These are phyloP conservation scores for Holtermannia corniformis DNA, from an alignment of 768 basidiomycete species.

Conservation along the genomic window DNA sequence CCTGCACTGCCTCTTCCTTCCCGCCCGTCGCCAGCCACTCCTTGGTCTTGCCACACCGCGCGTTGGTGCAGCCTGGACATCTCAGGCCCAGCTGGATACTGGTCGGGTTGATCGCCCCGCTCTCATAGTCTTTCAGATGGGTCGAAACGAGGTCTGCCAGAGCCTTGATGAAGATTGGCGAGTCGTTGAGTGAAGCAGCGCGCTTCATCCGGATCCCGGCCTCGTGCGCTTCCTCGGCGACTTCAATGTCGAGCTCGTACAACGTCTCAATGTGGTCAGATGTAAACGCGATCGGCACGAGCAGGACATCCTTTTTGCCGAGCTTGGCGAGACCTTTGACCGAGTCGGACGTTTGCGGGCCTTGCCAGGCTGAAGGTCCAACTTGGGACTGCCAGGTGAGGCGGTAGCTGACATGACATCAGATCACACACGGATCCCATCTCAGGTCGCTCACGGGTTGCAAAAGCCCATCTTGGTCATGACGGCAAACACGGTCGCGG, in stretches of 20 bases:
- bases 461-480: slow-evolving; percentile 64
- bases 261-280: slow-evolving; percentile 98
- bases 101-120: slow-evolving; percentile 53
- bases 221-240: slow-evolving; percentile 79
- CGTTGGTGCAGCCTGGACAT: slow-evolving; percentile 89
- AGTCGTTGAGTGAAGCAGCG: slow-evolving; percentile 85
- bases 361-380: slow-evolving; percentile 96
- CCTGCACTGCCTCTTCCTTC: no score
- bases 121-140: slow-evolving; percentile 59
- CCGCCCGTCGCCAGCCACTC: slow-evolving; percentile 80
- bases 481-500: slow-evolving; percentile 83
- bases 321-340: slow-evolving; percentile 53
- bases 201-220: slow-evolving; percentile 86
- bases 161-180: slow-evolving; percentile 89
- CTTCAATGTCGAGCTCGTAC: slow-evolving; percentile 92
- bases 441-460: slow-evolving; percentile 31
- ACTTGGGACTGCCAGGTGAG: slow-evolving; percentile 98
- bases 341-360: slow-evolving; percentile 86
- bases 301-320: slow-evolving; percentile 48
- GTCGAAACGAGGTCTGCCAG: slow-evolving; percentile 78
- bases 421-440: neutral
- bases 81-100: slow-evolving; percentile 74
- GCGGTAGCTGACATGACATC: slow-evolving; percentile 58
- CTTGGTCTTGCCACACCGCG: slow-evolving; percentile 77
- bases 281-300: slow-evolving; percentile 96